Conservation (phyloP, 108 stramenopile species). For the Skeletonema tropicum region DNA sequence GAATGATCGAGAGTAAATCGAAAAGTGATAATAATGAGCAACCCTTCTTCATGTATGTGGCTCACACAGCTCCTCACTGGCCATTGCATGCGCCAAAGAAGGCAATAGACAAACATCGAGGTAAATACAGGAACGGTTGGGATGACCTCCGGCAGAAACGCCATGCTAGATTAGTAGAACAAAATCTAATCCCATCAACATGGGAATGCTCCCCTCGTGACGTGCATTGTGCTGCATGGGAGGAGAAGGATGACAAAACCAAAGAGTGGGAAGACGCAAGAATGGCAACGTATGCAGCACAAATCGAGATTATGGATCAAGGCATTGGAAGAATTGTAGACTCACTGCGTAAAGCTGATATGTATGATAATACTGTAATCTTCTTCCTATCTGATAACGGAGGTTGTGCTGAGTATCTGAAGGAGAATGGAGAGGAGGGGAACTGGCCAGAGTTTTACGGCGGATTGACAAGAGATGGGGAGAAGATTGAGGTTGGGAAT, state of each 20-base stretch:
- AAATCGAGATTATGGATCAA: slow-evolving; percentile 48
- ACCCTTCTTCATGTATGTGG: slow-evolving; percentile 59
- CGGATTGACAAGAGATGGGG: slow-evolving; percentile 37
- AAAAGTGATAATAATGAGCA: slow-evolving; percentile 2
- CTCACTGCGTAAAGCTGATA: slow-evolving; percentile 16
- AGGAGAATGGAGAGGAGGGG: slow-evolving; percentile 51
- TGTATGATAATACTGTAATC: slow-evolving; percentile 44
- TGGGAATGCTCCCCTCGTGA: slow-evolving; percentile 54
- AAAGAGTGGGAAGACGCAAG: slow-evolving; percentile 52
- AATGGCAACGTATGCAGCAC: slow-evolving; percentile 52
- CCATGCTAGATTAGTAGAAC: slow-evolving; percentile 26
- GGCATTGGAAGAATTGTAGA: slow-evolving; percentile 48
- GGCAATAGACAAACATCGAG: slow-evolving; percentile 44
- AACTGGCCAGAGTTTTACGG: slow-evolving; percentile 50
- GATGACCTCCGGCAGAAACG: slow-evolving; percentile 33
- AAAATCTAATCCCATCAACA: slow-evolving; percentile 31
- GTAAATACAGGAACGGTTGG: slow-evolving; percentile 49
- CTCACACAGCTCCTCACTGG: slow-evolving; percentile 53
- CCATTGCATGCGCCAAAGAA: slow-evolving; percentile 54
- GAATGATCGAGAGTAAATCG: slow-evolving; percentile 29
- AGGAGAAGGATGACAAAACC: slow-evolving; percentile 9
- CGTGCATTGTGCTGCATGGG: slow-evolving; percentile 40
- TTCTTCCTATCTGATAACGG: slow-evolving; percentile 57
- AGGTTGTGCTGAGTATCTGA: slow-evolving; percentile 51
- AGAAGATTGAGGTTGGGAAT: slow-evolving; percentile 41